Conservation (phyloP, 768 basidiomycete genomes). For the Pisolithus marmoratus region DNA sequence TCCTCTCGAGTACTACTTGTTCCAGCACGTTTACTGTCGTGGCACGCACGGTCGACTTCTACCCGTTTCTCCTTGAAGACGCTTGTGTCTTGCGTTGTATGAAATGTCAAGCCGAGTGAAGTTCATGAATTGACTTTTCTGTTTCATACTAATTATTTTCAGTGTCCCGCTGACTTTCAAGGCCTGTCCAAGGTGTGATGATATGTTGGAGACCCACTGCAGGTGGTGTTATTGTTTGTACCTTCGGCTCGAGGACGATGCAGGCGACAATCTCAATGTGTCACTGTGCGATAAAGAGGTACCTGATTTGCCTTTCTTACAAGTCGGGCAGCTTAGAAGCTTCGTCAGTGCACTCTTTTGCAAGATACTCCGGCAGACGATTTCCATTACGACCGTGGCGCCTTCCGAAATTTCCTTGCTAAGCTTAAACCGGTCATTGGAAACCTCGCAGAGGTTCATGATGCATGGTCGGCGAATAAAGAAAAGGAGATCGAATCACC, state of each 20-base stretch:
- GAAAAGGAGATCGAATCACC: conserved; percentile 19
- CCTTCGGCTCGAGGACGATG: conserved; percentile 47
- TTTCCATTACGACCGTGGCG: conserved; percentile 34
- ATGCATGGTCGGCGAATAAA: conserved; percentile 19
- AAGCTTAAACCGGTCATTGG: conserved; percentile 44
- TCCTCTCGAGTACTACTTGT: conserved; percentile 26
- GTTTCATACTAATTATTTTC: not conserved
- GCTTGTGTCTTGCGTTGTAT: conserved; percentile 46
- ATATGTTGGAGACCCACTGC: conserved; percentile 46
- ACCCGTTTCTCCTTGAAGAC: conserved; percentile 44
- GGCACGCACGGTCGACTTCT: conserved; percentile 51
- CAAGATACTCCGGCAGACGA: conserved; percentile 40
- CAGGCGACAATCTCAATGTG: conserved; percentile 37
- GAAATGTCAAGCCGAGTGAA: conserved; percentile 48
- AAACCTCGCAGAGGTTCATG: conserved; percentile 39
- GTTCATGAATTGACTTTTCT: conserved; percentile 6
- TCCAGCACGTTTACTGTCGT: conserved; percentile 38
- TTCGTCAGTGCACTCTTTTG: conserved; percentile 38
- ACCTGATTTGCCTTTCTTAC: conserved; percentile 3
- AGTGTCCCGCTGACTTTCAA: conserved; percentile 41
- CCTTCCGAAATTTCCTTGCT: conserved; percentile 32
- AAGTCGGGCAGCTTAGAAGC: not conserved
- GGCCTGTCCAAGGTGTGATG: conserved; percentile 48
- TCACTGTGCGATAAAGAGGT: conserved; percentile 47
- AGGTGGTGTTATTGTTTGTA: conserved; percentile 44